Evolutionary conservation across 23 red algal species (phyloP), one percentile per base, ranked within the genome.

Genomic region (Gracilariopsis chorda): DNA sequence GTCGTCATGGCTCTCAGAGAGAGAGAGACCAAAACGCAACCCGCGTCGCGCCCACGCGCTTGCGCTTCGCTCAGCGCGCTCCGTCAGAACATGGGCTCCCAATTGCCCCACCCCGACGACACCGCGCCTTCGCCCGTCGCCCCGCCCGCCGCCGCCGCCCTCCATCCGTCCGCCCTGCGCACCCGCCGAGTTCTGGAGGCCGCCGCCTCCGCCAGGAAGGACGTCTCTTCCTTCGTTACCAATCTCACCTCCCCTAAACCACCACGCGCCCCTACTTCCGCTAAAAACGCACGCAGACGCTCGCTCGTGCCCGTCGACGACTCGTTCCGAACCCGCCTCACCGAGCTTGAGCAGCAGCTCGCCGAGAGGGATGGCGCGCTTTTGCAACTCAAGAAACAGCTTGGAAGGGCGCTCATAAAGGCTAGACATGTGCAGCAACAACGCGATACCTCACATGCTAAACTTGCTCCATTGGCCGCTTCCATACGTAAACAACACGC

Each of bases 341-440:
- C 41, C 5, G 7, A 20, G 2, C 17, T 73, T 21, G 62, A 87
- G 65, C 14, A 34, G 14, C 13, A 9, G 13, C 14, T 87, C 8
- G 42, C 63, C 27, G 43, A 57, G 6, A 6, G 43, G 11, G 82
- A 87, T 33, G 60, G 42, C 25, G 82, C 82, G 14, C 43, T 70
- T 40, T 36, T 70, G 14, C 39, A 43, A 29, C 82, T 87, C n/a
- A 87, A 87, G 82, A 37, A 52, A 14, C 86, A 90, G 59, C 63
- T 56, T 9, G 86, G 70, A 16, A 29, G 55, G 30, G 72, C 86
- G 36, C 70, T 90, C 40, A 44, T 90, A 35, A 62, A 67, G 51
- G 45, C 47, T 13, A 20, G 86, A 16, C 39, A 62, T 14, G 86
- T 70, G 70, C 61, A 74, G n/a, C 68, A 51, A 20, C 48, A 90